A percentile compares a stretch with the other conserved stretches of the same genome.
Conservation (phyloP, 257 asterid species). For the Hygrophila difformis region DNA sequence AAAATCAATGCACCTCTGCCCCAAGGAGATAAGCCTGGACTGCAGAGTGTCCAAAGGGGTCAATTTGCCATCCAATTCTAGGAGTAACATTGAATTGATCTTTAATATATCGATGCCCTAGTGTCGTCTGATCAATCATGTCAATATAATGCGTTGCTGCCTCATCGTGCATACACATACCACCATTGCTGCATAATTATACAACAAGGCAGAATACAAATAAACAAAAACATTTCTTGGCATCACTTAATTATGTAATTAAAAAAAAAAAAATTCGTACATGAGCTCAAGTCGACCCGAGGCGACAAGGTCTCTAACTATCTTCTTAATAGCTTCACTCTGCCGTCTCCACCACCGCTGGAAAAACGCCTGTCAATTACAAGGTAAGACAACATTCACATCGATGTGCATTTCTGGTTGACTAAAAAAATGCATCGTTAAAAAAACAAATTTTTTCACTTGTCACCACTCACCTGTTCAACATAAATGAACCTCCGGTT, state of each 20-base stretch:
- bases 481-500: constrained; percentile 78
- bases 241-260: background rate
- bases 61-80: too few relatives aligned
- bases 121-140: constrained; percentile 97
- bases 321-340: constrained; percentile 51
- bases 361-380: constrained; percentile 83
- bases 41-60: too few relatives aligned
- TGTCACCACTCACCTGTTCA: constrained; percentile 82
- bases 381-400: background rate
- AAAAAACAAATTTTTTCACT: too few relatives aligned
- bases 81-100: too few relatives aligned
- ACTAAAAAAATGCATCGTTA: background rate
- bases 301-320: constrained; percentile 50
- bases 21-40: constrained; percentile 97
- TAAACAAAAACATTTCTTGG: background rate
- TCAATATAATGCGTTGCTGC: too few relatives aligned
- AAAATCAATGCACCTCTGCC: constrained; percentile 52
- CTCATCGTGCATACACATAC: constrained; percentile 98
- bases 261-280: constrained; percentile 37
- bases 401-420: constrained; percentile 1
- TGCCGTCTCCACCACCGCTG: constrained; percentile 99
- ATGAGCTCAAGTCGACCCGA: constrained; percentile 94
- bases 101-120: constrained; percentile 77
- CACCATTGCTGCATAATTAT: constrained; percentile 69
- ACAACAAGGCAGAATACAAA: constrained; percentile 3